Evolutionary conservation across 176 grass and related monocot species (phyloP).

Genomic region (Cocos nucifera): DNA sequence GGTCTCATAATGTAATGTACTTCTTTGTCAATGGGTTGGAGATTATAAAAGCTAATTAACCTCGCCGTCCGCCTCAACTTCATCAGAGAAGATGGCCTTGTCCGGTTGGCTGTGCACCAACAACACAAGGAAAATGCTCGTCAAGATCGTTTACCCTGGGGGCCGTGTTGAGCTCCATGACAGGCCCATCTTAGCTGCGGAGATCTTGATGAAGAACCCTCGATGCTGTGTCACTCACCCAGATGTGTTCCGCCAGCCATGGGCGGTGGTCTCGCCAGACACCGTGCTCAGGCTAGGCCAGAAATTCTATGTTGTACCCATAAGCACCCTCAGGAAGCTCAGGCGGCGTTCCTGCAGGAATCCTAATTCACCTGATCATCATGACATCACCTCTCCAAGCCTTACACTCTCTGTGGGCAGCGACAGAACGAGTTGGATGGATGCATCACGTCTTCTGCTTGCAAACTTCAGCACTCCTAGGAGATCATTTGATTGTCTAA

Average conservation of each 20-base stretch:
- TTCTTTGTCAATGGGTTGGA: no score
- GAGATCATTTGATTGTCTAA: no score
- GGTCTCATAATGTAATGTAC: no score
- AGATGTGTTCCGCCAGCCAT: conserved; percentile 45
- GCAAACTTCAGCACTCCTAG: no score
- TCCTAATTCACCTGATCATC: background rate
- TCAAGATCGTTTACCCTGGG: conserved; percentile 47
- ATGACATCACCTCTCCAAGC: background rate
- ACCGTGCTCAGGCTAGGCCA: conserved; percentile 24
- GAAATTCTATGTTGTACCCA: conserved; percentile 50
- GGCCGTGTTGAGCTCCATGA: conserved; percentile 45
- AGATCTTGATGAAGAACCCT: conserved; percentile 43
- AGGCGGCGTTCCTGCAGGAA: conserved; percentile 13
- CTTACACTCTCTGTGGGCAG: no score
- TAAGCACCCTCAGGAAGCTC: conserved; percentile 41
- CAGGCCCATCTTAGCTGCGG: conserved; percentile 27
- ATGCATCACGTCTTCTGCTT: no score
- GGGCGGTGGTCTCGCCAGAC: conserved; percentile 25
- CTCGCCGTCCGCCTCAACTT: no score
- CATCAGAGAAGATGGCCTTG: background rate
- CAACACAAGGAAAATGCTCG: conserved; percentile 9
- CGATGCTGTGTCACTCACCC: conserved; percentile 42
- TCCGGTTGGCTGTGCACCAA: conserved; percentile 25
- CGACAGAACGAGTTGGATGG: no score
- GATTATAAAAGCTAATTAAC: no score